phyloP scores from a whole-genome alignment of 2,329 filamentous ascomycete genomes.

The Mycosphaerelloides madeirae region DNA sequence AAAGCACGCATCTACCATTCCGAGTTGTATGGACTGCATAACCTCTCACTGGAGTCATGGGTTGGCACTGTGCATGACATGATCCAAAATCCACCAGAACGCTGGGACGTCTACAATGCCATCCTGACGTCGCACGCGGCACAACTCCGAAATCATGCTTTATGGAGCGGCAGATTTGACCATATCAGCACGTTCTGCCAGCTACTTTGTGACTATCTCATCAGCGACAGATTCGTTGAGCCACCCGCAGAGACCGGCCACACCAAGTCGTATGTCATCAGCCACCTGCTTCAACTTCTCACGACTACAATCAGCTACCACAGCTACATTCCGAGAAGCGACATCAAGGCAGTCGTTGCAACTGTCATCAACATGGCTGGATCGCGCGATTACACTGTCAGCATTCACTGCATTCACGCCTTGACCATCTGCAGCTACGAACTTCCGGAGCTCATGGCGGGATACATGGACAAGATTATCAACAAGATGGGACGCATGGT shows the following conservation, averaged over 20 bases:
- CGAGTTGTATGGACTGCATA: conserved; percentile 14
- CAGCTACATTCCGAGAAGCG: conserved; percentile 72
- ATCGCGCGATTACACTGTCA: conserved; percentile 54
- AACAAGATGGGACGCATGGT: conserved; percentile 95
- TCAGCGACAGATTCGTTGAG: conserved; percentile 70
- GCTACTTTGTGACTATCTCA: conserved; percentile 77
- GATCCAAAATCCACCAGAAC: conserved; percentile 10
- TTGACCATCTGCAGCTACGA: conserved; percentile 94
- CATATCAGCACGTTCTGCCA: conserved; percentile 72
- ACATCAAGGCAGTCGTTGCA: conserved; percentile 79
- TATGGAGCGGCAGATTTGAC: conserved; percentile 69
- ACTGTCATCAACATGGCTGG: conserved; percentile 78
- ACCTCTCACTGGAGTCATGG: conserved; percentile 14
- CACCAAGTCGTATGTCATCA: conserved; percentile 80
- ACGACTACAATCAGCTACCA: conserved; percentile 90
- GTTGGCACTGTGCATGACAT: conserved; percentile 16
- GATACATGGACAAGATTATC: conserved; percentile 77
- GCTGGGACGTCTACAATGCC: conserved; percentile 63
- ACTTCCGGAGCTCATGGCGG: conserved; percentile 79
- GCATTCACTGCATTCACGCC: conserved; percentile 90
- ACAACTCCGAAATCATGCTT: conserved; percentile 82
- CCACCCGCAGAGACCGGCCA: conserved; percentile 74
- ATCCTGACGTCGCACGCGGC: conserved; percentile 79
- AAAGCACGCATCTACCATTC: conserved; percentile 4
- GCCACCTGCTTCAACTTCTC: conserved; percentile 80